These are phyloP conservation scores for Plantago ovata DNA, from an alignment of 257 asterid genomes.

Conservation along the genomic window DNA sequence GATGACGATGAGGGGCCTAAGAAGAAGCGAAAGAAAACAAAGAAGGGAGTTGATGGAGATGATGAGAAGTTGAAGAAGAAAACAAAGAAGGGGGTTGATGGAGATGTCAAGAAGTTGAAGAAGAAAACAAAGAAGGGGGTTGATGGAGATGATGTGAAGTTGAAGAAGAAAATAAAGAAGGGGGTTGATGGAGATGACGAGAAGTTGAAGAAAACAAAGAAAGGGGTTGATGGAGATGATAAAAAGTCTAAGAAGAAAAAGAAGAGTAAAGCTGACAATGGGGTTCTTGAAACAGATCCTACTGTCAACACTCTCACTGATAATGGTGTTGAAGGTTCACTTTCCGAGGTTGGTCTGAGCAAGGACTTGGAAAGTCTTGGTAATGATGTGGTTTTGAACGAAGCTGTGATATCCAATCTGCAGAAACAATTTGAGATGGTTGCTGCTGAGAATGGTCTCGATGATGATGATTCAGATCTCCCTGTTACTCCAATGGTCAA, in stretches of 20 bases:
- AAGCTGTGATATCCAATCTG: constrained; percentile 68
- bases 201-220: constrained; percentile 29
- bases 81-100: constrained; percentile 36
- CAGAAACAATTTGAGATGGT: constrained; percentile 83
- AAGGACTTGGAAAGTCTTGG: constrained; percentile 31
- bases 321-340: constrained; percentile 20
- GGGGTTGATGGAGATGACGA: constrained; percentile 30
- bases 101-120: constrained; percentile 27
- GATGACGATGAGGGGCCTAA: constrained; percentile 23
- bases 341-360: constrained; percentile 10
- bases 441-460: constrained; percentile 58
- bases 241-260: constrained; percentile 38
- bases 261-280: constrained; percentile 31
- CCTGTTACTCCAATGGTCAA: constrained; percentile 23
- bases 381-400: constrained; percentile 29
- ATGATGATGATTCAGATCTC: constrained; percentile 30
- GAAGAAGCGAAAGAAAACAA: constrained; percentile 56
- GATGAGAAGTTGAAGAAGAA: constrained; percentile 41
- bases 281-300: constrained; percentile 21
- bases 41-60: constrained; percentile 37
- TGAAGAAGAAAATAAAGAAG: constrained; percentile 32
- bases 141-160: constrained; percentile 39
- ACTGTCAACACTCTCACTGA: constrained; percentile 9
- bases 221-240: constrained; percentile 35
- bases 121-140: constrained; percentile 36